Evolutionary conservation across 768 basidiomycete species (phyloP).

Genomic region (Russula vinacea): DNA sequence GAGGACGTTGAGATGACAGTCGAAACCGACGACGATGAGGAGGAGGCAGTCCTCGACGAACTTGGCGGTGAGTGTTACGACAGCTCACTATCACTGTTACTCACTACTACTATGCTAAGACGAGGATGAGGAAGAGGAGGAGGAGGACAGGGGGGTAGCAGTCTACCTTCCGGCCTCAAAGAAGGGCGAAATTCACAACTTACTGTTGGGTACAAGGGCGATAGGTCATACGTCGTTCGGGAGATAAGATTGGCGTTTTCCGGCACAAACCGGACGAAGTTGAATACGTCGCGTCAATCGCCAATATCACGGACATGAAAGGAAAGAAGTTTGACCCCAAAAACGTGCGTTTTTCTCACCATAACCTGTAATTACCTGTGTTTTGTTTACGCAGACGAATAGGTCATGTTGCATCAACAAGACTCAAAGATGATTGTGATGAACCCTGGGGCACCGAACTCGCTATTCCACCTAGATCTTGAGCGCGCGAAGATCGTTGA

Average conservation of each 20-base stretch:
- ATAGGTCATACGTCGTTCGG: slow-evolving; percentile 89
- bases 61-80: slow-evolving; percentile 52
- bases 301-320: slow-evolving; percentile 72
- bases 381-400: slow-evolving; percentile 9
- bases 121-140: slow-evolving; percentile 25
- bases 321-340: slow-evolving; percentile 83
- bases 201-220: slow-evolving; percentile 92
- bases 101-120: slow-evolving; percentile 10
- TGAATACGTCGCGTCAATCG: slow-evolving; percentile 85
- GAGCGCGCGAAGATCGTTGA: slow-evolving; percentile 95
- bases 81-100: background rate
- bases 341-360: slow-evolving; percentile 53
- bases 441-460: slow-evolving; percentile 75
- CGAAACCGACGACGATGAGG: slow-evolving; percentile 71
- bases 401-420: slow-evolving; percentile 98
- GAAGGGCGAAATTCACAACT: slow-evolving; percentile 83
- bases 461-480: slow-evolving; percentile 88
- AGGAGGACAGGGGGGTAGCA: slow-evolving; percentile 34
- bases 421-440: slow-evolving; percentile 93
- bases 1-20: slow-evolving; percentile 85
- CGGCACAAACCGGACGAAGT: slow-evolving; percentile 68
- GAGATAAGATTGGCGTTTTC: slow-evolving; percentile 90
- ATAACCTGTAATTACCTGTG: background rate
- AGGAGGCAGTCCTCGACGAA: slow-evolving; percentile 70
- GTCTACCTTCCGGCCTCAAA: slow-evolving; percentile 34